These are phyloP conservation scores for Psidium friedrichsthalianum DNA, from an alignment of 345 rosid species.

Conservation along the genomic window DNA sequence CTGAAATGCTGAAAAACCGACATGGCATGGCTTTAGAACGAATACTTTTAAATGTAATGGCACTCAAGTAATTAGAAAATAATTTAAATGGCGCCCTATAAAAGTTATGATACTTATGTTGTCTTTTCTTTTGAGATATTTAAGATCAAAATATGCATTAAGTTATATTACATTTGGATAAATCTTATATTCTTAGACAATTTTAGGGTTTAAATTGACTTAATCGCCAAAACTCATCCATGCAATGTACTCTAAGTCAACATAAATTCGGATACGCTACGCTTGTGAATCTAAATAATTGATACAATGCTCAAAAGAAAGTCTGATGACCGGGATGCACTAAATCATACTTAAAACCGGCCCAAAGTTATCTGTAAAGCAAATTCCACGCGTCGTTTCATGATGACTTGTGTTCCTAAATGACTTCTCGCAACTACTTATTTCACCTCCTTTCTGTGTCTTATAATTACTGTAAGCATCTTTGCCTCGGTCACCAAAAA, in stretches of 20 bases:
- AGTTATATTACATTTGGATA: not conserved
- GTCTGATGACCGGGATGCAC: accelerated
- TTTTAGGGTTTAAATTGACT: too few relatives aligned
- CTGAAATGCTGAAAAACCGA: too few relatives aligned
- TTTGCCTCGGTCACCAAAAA: not conserved
- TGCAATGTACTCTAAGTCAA: not conserved
- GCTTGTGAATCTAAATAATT: too few relatives aligned
- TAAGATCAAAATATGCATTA: too few relatives aligned
- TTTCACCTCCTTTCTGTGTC: not conserved
- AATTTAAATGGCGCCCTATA: too few relatives aligned
- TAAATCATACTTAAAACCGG: not conserved
- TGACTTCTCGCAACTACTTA: not conserved
- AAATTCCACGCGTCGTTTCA: not conserved
- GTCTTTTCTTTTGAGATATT: too few relatives aligned
- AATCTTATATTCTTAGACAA: not conserved
- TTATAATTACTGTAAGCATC: not conserved
- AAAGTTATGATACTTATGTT: too few relatives aligned
- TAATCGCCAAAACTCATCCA: accelerated
- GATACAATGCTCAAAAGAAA: too few relatives aligned
- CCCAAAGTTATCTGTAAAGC: not conserved
- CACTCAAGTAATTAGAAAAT: too few relatives aligned
- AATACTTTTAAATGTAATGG: too few relatives aligned
- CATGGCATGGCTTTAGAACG: too few relatives aligned
- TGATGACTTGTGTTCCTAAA: not conserved
- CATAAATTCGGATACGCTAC: too few relatives aligned